A percentile compares a stretch with the other conserved stretches of the same genome.
These are phyloP conservation scores for Avena atlantica DNA, from an alignment of 176 grass and related monocot genomes.

Conservation along the genomic window DNA sequence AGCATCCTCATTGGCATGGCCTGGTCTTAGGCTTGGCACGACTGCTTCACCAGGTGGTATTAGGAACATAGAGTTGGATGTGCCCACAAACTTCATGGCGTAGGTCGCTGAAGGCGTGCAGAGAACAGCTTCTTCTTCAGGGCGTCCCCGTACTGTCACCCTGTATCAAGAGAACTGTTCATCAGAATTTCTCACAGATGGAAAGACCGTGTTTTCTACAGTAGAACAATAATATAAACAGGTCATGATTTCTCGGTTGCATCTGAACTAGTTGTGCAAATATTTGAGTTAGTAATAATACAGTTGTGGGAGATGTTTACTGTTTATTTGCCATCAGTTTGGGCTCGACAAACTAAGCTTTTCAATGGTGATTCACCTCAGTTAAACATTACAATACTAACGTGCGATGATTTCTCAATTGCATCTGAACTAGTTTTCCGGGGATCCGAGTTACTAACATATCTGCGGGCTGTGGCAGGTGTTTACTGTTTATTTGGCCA, in stretches of 20 bases:
- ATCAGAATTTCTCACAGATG: not conserved
- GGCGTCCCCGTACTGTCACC: conserved; percentile 63
- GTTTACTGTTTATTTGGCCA: not conserved
- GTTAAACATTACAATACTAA: not conserved
- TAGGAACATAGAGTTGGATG: conserved; percentile 80
- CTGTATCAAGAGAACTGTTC: conserved; percentile 33
- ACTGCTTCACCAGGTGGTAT: conserved; percentile 62
- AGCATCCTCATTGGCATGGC: not conserved
- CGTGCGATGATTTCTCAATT: not conserved
- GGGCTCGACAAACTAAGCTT: no score
- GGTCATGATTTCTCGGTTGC: not conserved
- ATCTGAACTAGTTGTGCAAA: not conserved
- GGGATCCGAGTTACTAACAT: not conserved
- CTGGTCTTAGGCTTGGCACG: conserved; percentile 15
- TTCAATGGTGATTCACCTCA: not conserved
- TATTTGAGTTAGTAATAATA: not conserved
- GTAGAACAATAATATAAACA: not conserved
- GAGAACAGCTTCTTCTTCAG: conserved; percentile 86
- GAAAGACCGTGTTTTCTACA: not conserved
- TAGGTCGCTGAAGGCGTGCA: conserved; percentile 87
- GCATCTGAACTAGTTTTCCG: not conserved
- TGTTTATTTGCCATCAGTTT: not conserved
- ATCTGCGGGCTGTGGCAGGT: not conserved
- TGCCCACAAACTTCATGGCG: conserved; percentile 95
- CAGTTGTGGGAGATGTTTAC: not conserved